Evolutionary conservation across 495 filamentous ascomycete species (phyloP), one percentile per base, ranked within the genome.

Genomic region (Penicillium samsonianum): DNA sequence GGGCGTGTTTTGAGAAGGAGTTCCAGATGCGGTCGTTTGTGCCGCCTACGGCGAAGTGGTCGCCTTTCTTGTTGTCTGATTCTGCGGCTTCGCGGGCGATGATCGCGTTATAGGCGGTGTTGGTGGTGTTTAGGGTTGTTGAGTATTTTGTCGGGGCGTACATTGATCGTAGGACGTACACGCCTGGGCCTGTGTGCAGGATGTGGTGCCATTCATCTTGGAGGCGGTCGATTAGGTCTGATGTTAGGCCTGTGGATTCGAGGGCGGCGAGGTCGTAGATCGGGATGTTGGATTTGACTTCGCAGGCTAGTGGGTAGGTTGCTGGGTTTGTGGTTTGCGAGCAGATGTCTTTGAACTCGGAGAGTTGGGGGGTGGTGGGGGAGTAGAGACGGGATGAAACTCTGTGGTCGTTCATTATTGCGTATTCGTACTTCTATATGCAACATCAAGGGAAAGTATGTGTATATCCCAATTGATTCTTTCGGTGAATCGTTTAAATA

Each of bases 21-120:
- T 83, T 85, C 81, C 80, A 85, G 65, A 84, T 83, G 25, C 82
- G 76, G 49, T 74, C 67, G 63, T 84, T 84, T 28, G 65, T 64
- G 43, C 74, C 76, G 40, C 68, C 55, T 10, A 67, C 62, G 22
- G 80, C 76, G 70, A 84, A 84, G 56, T 84, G 82, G 72, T 84
- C 82, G 55, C 81, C 82, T 61, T 77, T 77, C 12, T 62, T 42
- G 12, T 14, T 28, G 12, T 17, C 20, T 52, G 41, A 45, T 49
- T 55, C 25, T 53, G 50, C 54, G 82, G 80, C 14, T 50, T 48
- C 43, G 20, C 16, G 42, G 2, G 64, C 58, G 68, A 83, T 76
- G 53, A 84, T 84, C 26, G 56, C 45, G 20, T 73, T 47, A 63
- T 73, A 83, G 48, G 76, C 74, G 6, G 43, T 20, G 62, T 82